Conservation (phyloP, 2,329 filamentous ascomycete genomes). For the Berkeleyomyces rouxiae region DNA sequence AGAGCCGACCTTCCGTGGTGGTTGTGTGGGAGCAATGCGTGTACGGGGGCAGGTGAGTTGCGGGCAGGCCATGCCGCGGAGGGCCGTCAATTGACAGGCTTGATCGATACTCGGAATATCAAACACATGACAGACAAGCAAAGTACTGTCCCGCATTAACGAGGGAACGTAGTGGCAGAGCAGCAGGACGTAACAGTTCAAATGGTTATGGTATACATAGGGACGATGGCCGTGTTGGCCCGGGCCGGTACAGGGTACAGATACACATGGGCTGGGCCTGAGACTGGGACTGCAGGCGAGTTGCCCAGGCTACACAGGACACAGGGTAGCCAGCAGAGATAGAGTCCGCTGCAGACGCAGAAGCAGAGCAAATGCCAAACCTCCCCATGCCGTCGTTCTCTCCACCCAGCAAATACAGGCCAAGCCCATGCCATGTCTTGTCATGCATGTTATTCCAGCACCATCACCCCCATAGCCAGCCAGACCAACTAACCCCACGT, state of each 20-base stretch:
- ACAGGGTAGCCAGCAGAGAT: background rate
- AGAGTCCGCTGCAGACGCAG: slow-evolving; percentile 1
- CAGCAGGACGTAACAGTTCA: slow-evolving; percentile 8
- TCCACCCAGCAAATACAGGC: slow-evolving; percentile 4
- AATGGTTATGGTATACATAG: slow-evolving; percentile 13
- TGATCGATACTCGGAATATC: background rate
- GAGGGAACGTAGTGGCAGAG: background rate
- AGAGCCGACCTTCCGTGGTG: too few relatives aligned
- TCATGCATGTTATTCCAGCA: background rate
- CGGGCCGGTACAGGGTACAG: background rate
- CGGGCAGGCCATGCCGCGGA: too few relatives aligned
- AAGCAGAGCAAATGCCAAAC: slow-evolving; percentile 2
- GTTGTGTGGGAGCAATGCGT: too few relatives aligned
- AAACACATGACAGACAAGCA: background rate
- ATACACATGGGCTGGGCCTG: slow-evolving; percentile 2
- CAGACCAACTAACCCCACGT: slow-evolving; percentile 2
- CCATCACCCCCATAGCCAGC: background rate
- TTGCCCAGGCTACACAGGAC: background rate
- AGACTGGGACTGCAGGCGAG: slow-evolving; percentile 1
- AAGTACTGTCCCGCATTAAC: background rate
- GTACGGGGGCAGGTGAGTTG: too few relatives aligned
- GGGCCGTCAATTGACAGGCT: background rate
- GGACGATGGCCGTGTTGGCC: slow-evolving; percentile 7
- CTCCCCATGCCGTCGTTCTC: background rate
- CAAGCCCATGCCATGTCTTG: slow-evolving; percentile 1